Evolutionary conservation across 2,329 filamentous ascomycete species (phyloP).

Genomic region (Hypoxylon sp.): DNA sequence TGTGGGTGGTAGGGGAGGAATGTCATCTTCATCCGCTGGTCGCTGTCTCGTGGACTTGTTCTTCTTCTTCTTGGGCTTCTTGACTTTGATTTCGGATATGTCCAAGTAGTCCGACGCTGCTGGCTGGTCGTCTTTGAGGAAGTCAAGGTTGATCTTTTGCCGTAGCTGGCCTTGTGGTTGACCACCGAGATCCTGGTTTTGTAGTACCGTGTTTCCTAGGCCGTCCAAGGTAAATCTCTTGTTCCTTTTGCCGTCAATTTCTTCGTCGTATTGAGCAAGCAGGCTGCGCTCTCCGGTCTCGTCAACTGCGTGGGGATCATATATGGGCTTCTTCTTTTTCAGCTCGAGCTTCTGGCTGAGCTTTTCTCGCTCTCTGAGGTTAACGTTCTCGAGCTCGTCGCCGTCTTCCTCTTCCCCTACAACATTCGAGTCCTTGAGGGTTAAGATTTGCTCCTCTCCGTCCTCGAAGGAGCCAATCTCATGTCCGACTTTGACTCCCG

Average conservation of each 20-base stretch:
- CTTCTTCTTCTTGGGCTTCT: conserved; percentile 94
- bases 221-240: conserved; percentile 89
- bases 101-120: conserved; percentile 90
- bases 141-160: conserved; percentile 78
- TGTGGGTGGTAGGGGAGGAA: conserved; percentile 56
- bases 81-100: conserved; percentile 85
- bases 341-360: conserved; percentile 79
- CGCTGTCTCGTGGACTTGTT: conserved; percentile 77
- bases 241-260: conserved; percentile 87
- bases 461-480: conserved; percentile 83
- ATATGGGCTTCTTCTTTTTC: conserved; percentile 89
- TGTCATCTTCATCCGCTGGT: conserved; percentile 68
- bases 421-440: conserved; percentile 91
- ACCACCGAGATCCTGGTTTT: conserved; percentile 63
- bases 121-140: conserved; percentile 65
- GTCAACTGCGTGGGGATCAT: conserved; percentile 82
- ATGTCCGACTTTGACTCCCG: conserved; percentile 91
- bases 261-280: conserved; percentile 92
- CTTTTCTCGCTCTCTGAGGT: conserved; percentile 75
- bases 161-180: conserved; percentile 68
- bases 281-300: conserved; percentile 71
- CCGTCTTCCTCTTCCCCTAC: conserved; percentile 82
- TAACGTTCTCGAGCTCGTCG: conserved; percentile 85
- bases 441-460: conserved; percentile 86
- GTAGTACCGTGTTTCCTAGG: conserved; percentile 73